Conservation (phyloP, 495 filamentous ascomycete species). For the Talaromyces adpressus region DNA sequence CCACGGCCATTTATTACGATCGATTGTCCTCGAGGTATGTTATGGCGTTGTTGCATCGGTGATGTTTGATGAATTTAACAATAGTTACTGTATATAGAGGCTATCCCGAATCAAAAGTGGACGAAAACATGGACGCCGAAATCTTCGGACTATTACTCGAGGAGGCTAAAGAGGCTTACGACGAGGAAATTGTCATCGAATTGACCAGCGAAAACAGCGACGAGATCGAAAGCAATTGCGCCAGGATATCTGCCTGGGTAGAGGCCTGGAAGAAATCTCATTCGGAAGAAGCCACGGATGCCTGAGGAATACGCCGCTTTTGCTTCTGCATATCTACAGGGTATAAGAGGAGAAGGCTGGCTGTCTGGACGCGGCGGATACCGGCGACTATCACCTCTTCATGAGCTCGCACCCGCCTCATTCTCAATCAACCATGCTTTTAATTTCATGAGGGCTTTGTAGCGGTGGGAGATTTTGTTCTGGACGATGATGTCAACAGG, state of each 20-base stretch:
- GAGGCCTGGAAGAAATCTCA: conserved; percentile 69
- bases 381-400: neutral
- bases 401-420: neutral
- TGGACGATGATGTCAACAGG: conserved; percentile 15
- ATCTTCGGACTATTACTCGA: conserved; percentile 94
- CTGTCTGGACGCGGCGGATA: neutral
- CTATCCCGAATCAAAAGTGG: conserved; percentile 78
- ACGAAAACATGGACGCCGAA: conserved; percentile 95
- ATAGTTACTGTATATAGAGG: conserved; percentile 37
- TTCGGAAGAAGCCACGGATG: neutral
- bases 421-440: conserved; percentile 67
- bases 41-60: neutral
- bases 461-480: conserved; percentile 89
- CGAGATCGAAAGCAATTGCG: conserved; percentile 82
- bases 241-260: conserved; percentile 76
- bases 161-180: conserved; percentile 82
- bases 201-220: conserved; percentile 72
- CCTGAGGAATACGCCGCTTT: neutral
- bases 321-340: neutral
- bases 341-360: neutral
- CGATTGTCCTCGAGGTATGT: conserved; percentile 63
- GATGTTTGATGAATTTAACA: neutral
- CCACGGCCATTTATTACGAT: conserved; percentile 70
- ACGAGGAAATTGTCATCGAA: conserved; percentile 85
- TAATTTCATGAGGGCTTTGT: conserved; percentile 75